A percentile compares a stretch with the other conserved stretches of the same genome.
phyloP scores from a whole-genome alignment of 2,329 filamentous ascomycete species.

The Aspergillus sclerotialis region DNA sequence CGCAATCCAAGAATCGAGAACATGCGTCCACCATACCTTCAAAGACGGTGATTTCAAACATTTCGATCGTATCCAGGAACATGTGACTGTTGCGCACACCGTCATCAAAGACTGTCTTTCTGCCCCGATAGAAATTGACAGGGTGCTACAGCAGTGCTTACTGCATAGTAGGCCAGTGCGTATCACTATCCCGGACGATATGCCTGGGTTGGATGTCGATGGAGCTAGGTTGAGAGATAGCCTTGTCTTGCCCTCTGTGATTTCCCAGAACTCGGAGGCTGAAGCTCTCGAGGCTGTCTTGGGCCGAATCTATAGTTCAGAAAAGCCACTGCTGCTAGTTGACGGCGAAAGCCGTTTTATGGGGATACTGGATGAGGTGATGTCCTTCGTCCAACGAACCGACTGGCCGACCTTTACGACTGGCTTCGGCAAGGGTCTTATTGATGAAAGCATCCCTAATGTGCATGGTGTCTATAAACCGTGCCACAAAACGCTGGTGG shows the following conservation, averaged over 20 bases:
- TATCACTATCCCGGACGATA: slow-evolving; percentile 49
- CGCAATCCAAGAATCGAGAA: slow-evolving; percentile 36
- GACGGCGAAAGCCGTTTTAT: slow-evolving; percentile 45
- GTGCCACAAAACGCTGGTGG: slow-evolving; percentile 29
- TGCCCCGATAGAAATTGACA: slow-evolving; percentile 46
- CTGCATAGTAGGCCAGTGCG: slow-evolving; percentile 49
- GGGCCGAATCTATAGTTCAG: slow-evolving; percentile 37
- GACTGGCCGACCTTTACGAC: slow-evolving; percentile 44
- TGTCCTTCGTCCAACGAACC: slow-evolving; percentile 38
- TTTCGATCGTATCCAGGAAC: slow-evolving; percentile 44
- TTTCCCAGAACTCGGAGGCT: slow-evolving; percentile 8
- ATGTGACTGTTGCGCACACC: slow-evolving; percentile 46
- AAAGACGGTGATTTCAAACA: slow-evolving; percentile 50
- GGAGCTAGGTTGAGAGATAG: slow-evolving; percentile 12
- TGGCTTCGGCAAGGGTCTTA: slow-evolving; percentile 44
- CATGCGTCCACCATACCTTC: slow-evolving; percentile 60
- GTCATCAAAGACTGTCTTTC: slow-evolving; percentile 40
- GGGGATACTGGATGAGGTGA: slow-evolving; percentile 36
- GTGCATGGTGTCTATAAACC: slow-evolving; percentile 43
- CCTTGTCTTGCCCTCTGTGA: slow-evolving; percentile 9
- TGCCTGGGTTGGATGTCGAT: slow-evolving; percentile 33
- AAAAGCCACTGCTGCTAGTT: slow-evolving; percentile 45
- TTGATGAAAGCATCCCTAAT: slow-evolving; percentile 43
- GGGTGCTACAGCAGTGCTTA: slow-evolving; percentile 44
- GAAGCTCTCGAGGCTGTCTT: slow-evolving; percentile 28